Evolutionary conservation across 164 flowering plant genomes (phyloP).

Genomic region (Akebia trifoliata): DNA sequence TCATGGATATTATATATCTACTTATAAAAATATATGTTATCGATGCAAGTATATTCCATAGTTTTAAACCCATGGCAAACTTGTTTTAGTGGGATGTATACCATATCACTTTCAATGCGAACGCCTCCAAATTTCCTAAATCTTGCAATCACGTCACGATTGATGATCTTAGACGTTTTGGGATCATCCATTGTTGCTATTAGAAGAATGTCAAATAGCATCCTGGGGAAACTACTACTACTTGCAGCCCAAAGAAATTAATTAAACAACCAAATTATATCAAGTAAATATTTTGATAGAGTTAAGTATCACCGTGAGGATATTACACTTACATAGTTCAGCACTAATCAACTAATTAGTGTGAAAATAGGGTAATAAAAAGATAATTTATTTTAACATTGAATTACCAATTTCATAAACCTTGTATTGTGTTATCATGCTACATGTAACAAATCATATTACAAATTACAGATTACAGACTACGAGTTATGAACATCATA

Average conservation of each 20-base stretch:
- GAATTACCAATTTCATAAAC: too few species aligned
- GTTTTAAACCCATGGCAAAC: not conserved
- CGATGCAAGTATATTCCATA: too few species aligned
- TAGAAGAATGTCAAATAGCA: slow-evolving; percentile 12
- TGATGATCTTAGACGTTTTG: slow-evolving; percentile 6
- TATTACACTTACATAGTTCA: too few species aligned
- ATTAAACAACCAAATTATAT: not conserved
- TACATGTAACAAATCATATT: too few species aligned
- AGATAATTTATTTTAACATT: too few species aligned
- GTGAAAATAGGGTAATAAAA: too few species aligned
- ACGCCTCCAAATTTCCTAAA: slow-evolving; percentile 15
- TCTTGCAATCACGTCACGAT: slow-evolving; percentile 5
- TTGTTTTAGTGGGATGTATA: slow-evolving; percentile 1
- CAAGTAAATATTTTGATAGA: not conserved
- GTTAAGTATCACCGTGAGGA: not conserved
- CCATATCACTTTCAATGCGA: slow-evolving; percentile 14
- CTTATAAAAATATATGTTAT: too few species aligned
- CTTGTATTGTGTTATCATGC: too few species aligned
- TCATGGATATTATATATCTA: too few species aligned
- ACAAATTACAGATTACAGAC: not conserved
- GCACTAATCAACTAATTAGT: too few species aligned
- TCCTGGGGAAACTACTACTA: slow-evolving; percentile 7
- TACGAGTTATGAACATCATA: not conserved
- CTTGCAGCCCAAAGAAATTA: slow-evolving; percentile 1
- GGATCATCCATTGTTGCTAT: slow-evolving; percentile 6